phyloP scores from a whole-genome alignment of 164 flowering plant genomes.

The Sedum album region DNA sequence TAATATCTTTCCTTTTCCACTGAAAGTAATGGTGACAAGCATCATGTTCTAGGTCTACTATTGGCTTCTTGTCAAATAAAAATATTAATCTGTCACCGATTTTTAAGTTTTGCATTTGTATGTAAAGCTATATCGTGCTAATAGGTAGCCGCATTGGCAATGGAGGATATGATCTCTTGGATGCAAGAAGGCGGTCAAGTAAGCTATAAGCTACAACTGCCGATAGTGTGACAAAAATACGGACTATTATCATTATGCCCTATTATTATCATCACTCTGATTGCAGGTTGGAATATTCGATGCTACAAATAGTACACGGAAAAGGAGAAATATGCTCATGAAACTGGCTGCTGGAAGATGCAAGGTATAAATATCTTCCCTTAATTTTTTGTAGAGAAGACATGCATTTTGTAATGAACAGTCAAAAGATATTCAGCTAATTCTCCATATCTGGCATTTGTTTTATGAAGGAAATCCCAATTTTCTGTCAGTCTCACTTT shows the following conservation, averaged over 20 bases:
- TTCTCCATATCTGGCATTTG: not conserved
- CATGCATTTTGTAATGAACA: too few species aligned
- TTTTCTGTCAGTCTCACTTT: not conserved
- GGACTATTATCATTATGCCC: not conserved
- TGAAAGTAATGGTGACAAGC: too few species aligned
- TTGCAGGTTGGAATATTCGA: constrained; percentile 94
- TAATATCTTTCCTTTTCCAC: not conserved
- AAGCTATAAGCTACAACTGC: constrained; percentile 12
- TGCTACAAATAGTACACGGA: constrained; percentile 85
- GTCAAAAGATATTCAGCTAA: too few species aligned
- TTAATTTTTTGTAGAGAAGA: too few species aligned
- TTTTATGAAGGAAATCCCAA: not conserved
- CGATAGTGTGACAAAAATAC: not conserved
- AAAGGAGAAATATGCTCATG: constrained; percentile 95
- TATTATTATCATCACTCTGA: constrained; percentile 8
- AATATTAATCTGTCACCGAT: constrained; percentile 7
- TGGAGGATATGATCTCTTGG: constrained; percentile 98
- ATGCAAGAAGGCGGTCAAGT: constrained; percentile 99
- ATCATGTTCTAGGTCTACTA: not conserved
- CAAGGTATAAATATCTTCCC: constrained; percentile 42
- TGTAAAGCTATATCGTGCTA: constrained; percentile 41
- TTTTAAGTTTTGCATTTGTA: constrained; percentile 30
- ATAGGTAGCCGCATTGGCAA: constrained; percentile 98
- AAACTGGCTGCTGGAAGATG: constrained; percentile 96
- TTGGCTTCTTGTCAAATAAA: not conserved